A percentile compares a stretch with the other conserved stretches of the same genome.
phyloP scores from a whole-genome alignment of 164 flowering plant species.

The Aristolochia californica region DNA sequence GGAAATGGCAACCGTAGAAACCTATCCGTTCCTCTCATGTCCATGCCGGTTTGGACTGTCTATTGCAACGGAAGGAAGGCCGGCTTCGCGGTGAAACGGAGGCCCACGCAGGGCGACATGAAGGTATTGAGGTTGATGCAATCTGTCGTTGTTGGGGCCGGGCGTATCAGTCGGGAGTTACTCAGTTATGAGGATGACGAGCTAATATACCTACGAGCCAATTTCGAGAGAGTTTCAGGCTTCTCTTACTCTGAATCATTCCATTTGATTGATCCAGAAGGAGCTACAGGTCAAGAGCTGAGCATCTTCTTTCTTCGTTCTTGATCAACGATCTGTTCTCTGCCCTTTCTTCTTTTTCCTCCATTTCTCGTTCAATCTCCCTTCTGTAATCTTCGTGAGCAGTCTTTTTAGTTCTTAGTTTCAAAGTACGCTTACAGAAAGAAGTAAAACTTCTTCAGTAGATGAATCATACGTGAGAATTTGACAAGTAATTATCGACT shows the following conservation, averaged over 20 bases:
- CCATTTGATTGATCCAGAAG: constrained; percentile 66
- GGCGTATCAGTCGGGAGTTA: neutral
- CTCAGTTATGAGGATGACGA: constrained; percentile 5
- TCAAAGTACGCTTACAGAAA: no score
- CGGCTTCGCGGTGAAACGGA: constrained; percentile 50
- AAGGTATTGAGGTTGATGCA: constrained; percentile 6
- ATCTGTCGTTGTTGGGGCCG: neutral
- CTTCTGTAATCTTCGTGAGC: no score
- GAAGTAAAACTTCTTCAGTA: no score
- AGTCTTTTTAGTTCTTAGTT: no score
- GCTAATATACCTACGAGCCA: constrained; percentile 63
- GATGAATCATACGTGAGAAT: no score
- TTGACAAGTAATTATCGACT: no score
- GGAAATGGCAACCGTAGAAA: no score
- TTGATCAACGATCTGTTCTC: no score
- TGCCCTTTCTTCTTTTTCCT: no score
- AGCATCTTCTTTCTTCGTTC: constrained; percentile 78
- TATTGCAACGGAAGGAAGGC: constrained; percentile 56
- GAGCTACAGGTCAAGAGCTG: constrained; percentile 57
- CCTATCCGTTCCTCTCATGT: constrained; percentile 19
- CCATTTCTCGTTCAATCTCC: no score
- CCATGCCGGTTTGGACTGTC: constrained; percentile 62
- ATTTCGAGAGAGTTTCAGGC: constrained; percentile 65
- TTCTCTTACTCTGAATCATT: constrained; percentile 65
- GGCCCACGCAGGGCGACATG: constrained; percentile 6